These are phyloP conservation scores for Eucalyptus marginata DNA, from an alignment of 345 rosid genomes.

Conservation along the genomic window DNA sequence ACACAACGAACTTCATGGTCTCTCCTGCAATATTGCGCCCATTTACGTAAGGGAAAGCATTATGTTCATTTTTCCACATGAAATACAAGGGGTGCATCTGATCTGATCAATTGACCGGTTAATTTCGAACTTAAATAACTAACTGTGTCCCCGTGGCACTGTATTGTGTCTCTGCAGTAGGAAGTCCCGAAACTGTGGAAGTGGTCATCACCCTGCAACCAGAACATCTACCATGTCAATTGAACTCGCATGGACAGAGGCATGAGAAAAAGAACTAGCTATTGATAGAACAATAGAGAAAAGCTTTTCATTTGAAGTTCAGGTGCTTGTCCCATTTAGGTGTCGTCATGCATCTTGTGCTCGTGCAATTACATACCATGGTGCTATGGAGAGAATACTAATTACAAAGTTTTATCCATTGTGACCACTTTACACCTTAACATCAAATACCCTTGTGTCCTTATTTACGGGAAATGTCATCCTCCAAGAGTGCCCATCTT, in stretches of 20 bases:
- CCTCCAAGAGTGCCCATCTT: not conserved
- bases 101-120: not conserved
- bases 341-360: not conserved
- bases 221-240: not conserved
- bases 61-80: not conserved
- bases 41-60: not conserved
- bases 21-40: constrained; percentile 3
- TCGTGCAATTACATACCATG: not conserved
- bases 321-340: not conserved
- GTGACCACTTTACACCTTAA: not conserved
- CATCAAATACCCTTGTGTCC: not conserved
- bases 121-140: not conserved
- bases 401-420: not conserved
- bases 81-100: not conserved
- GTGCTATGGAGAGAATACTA: not conserved
- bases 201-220: not conserved
- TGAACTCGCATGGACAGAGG: not conserved
- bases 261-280: not conserved
- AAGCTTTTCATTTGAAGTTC: not conserved
- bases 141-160: not conserved
- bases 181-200: not conserved
- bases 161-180: not conserved
- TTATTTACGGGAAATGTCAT: not conserved
- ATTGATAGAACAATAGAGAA: not conserved
- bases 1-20: constrained; percentile 42